phyloP scores from a whole-genome alignment of 192 early-diverging fungal species.

The Phlyctochytrium arcticum region DNA sequence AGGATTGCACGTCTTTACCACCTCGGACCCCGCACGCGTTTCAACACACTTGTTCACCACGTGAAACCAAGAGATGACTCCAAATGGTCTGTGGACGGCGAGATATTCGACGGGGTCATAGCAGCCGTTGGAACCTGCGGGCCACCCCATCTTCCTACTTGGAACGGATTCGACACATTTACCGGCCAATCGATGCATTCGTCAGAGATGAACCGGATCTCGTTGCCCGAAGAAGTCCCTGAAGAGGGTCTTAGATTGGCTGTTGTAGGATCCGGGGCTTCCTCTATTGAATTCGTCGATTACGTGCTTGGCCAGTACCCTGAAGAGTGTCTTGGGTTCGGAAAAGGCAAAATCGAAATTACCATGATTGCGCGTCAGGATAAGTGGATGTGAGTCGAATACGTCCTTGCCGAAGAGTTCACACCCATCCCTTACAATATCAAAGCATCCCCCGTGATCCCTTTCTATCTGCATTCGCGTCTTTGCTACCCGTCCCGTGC shows the following conservation, averaged over 20 bases:
- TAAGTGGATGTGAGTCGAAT: not conserved
- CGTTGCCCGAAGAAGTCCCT: not conserved
- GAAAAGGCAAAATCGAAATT: not conserved
- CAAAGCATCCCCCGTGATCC: slow-evolving; percentile 19
- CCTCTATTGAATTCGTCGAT: slow-evolving; percentile 18
- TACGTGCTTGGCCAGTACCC: slow-evolving; percentile 4
- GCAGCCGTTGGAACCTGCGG: slow-evolving; percentile 20
- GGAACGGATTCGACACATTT: slow-evolving; percentile 5
- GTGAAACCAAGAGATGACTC: not conserved
- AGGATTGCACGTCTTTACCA: slow-evolving; percentile 7
- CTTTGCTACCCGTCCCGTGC: slow-evolving; percentile 4
- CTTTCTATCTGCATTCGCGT: not conserved
- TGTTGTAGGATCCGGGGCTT: slow-evolving; percentile 14
- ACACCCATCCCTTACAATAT: too few relatives aligned
- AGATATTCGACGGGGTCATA: slow-evolving; percentile 18
- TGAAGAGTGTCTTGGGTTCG: slow-evolving; percentile 8
- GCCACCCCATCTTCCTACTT: not conserved
- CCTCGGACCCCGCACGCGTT: slow-evolving; percentile 1
- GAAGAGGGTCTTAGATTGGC: not conserved
- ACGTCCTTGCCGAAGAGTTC: not conserved
- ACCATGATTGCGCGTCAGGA: slow-evolving; percentile 15
- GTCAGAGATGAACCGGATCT: slow-evolving; percentile 10
- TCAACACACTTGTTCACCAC: not conserved
- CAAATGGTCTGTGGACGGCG: not conserved
- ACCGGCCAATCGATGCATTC: not conserved